These are phyloP conservation scores for Fusarium torreyae DNA, from an alignment of 2,329 filamentous ascomycete species.

Conservation along the genomic window DNA sequence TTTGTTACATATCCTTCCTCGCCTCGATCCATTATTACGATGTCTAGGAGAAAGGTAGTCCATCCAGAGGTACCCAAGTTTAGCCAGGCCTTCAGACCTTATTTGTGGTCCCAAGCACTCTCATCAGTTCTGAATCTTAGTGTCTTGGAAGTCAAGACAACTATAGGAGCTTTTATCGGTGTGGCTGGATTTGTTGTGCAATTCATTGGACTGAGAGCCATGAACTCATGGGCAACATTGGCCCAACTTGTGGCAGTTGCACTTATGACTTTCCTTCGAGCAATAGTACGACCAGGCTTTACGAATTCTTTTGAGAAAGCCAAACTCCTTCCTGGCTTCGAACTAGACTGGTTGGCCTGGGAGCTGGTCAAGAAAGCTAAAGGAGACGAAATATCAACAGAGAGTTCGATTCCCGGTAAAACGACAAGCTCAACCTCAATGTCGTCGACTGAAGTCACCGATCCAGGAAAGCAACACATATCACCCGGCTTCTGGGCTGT, in stretches of 20 bases:
- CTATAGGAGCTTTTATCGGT: neutral
- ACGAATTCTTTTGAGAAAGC: accelerated
- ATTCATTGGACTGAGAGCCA: constrained; percentile 17
- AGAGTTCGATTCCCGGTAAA: too few species aligned
- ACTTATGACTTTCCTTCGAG: constrained; percentile 6
- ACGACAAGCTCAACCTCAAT: too few species aligned
- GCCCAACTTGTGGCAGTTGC: neutral
- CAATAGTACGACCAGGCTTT: neutral
- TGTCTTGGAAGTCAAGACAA: too few species aligned
- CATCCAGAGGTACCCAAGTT: neutral
- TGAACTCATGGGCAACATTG: constrained; percentile 17
- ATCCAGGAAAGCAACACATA: too few species aligned
- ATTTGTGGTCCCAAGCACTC: too few species aligned
- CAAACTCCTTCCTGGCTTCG: neutral
- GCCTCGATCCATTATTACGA: neutral
- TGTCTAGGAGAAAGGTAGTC: neutral
- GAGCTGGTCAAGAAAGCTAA: too few species aligned
- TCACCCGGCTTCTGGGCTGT: too few species aligned
- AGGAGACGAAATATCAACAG: too few species aligned
- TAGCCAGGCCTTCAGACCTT: too few species aligned
- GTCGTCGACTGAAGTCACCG: too few species aligned
- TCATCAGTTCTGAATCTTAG: too few species aligned
- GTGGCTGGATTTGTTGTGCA: constrained; percentile 6
- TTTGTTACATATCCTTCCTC: constrained; percentile 28
- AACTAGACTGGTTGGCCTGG: constrained; percentile 10